Percentiles rank a stretch among this genome's conserved stretches.
Evolutionary conservation across 306 rosid species (phyloP).

Genomic region (Dalbergia cochinchinensis): DNA sequence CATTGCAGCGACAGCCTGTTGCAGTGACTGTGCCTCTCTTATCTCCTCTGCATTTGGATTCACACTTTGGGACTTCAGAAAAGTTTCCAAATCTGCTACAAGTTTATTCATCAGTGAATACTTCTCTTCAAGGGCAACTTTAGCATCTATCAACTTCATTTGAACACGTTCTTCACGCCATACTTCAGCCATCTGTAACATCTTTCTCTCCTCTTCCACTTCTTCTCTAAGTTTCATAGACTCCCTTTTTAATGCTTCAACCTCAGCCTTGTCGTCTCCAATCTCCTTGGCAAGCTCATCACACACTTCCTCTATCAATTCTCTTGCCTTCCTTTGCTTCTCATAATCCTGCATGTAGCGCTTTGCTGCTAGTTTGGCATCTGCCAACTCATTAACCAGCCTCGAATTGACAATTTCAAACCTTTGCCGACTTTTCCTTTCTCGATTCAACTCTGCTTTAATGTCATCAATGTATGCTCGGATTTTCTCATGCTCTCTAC

Average conservation of each 20-base stretch:
- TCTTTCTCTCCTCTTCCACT: constrained; percentile 86
- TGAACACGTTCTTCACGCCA: constrained; percentile 99
- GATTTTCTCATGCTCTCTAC: constrained; percentile 94
- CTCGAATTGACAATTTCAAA: constrained; percentile 84
- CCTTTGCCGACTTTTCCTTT: constrained; percentile 88
- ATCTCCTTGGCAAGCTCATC: constrained; percentile 97
- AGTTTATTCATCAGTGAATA: constrained; percentile 90
- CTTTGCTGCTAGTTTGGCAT: constrained; percentile 76
- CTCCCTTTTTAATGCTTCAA: constrained; percentile 85
- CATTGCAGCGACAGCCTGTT: constrained; percentile 76
- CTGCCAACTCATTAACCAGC: constrained; percentile 90
- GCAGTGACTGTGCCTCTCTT: constrained; percentile 71
- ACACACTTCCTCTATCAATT: constrained; percentile 85
- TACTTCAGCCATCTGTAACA: constrained; percentile 98
- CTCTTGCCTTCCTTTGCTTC: constrained; percentile 84
- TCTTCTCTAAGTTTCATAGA: constrained; percentile 79
- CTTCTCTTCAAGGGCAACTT: constrained; percentile 92
- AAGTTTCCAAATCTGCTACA: constrained; percentile 73
- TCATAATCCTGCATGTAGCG: constrained; percentile 84
- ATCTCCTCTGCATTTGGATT: constrained; percentile 65
- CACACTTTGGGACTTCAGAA: constrained; percentile 55
- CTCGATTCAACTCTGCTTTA: constrained; percentile 74
- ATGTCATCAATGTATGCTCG: constrained; percentile 83
- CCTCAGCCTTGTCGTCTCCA: constrained; percentile 93
- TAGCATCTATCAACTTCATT: constrained; percentile 95